Conservation (phyloP, 441 rosid genomes). For the Pelargonium exstipulatum region DNA sequence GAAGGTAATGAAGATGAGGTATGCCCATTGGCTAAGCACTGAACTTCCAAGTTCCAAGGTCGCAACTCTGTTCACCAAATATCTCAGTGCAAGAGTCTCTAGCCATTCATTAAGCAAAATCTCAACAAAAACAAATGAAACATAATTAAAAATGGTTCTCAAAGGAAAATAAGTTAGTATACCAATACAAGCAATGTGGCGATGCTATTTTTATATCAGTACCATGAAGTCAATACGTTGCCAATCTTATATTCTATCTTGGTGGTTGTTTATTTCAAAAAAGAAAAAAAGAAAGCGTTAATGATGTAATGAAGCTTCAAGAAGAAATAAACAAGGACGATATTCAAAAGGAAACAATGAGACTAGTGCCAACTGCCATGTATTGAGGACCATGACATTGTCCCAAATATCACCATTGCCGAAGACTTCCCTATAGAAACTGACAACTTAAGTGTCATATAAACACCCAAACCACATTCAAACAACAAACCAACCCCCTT, state of each 20-base stretch:
- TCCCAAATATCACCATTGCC: background rate
- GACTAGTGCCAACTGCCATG: background rate
- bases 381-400: background rate
- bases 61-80: background rate
- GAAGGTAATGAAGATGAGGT: background rate
- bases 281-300: no score
- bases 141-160: background rate
- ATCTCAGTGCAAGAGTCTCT: background rate
- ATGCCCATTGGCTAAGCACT: background rate
- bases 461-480: no score
- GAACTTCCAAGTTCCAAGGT: background rate
- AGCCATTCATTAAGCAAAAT: background rate
- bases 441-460: no score
- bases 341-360: no score
- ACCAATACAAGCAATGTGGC: no score
- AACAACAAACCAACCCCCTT: background rate
- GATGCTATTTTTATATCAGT: background rate
- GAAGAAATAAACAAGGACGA: no score
- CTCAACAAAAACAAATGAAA: background rate
- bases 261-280: no score
- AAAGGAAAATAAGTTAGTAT: background rate
- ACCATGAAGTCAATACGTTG: background rate
- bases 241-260: no score
- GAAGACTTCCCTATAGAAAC: no score
- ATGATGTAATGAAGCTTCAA: no score